Evolutionary conservation across 352 stramenopile genomes (phyloP), one percentile per base, ranked within the genome.

Genomic region (Globisporangium parvum): DNA sequence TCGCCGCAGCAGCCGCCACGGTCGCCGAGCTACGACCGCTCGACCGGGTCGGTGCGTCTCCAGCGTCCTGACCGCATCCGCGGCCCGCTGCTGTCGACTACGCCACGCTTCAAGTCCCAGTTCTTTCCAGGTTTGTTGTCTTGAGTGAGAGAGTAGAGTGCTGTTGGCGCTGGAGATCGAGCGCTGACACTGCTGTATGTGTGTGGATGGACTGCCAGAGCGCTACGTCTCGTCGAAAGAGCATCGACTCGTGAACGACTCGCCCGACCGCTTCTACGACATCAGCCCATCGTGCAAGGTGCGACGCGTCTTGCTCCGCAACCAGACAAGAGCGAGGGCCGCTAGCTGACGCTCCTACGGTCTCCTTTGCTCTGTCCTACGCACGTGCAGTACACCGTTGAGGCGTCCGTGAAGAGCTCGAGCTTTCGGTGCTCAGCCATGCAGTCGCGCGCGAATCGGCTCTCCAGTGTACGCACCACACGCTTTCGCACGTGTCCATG

Each of bases 201-300:
- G 20, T 40, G 28, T 31, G 2, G 4, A 17, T 50, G 42, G 47
- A 17, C 28, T 39, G 21, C n/a, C 39, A 90, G 77, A 90, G 62
- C 75, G 73, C 35, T 88, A 87, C 47, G 74, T 78, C 18, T 87
- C 75, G 9, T 85, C 74, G 9, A 89, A 86, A 56, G 70, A 87
- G 59, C 67, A 86, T 39, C 66, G 69, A 15, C 60, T 76, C 9
- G 65, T 75, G 51, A 72, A 78, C 24, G 75, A 87, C 53, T 61
- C 67, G 4, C 77, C 75, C 10, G 77, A 88, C 28, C 77, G 77
- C 11, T 90, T 87, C 59, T 90, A 90, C 64, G 77, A 88, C 59
- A 77, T 88, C 48, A 90, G 75, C 51, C 62, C 77, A 24, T 85
- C 75, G 0, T 87, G 71, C 67, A 82, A 77, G 62, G 69, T 84